Evolutionary conservation across 2,329 filamentous ascomycete genomes (phyloP), one percentile per base, ranked within the genome.

Genomic region (Coleophoma crateriformis): DNA sequence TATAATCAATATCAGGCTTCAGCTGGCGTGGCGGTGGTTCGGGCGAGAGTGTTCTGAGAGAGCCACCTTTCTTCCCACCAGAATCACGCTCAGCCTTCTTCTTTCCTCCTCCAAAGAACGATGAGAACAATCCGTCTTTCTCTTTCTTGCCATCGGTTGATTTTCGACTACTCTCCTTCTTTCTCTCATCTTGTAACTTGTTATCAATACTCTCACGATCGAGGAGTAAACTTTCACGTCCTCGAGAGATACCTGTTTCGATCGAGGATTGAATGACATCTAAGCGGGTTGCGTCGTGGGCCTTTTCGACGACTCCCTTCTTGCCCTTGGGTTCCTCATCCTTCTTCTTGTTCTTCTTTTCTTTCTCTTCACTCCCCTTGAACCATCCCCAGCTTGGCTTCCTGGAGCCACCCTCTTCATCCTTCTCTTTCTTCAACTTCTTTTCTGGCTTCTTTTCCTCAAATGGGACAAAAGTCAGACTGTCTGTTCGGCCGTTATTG

Each of bases 61-160:
- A 76, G 58, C 85, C 82, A 33, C 75, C 78, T 68, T 91, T 95
- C 71, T 89, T 91, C 58, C 83, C 78, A 50, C 77, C 76, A 33
- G 79, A 78, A 49, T 95, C 89, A 58, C 84, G 84, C 50, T 92
- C 87, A 50, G 81, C 76, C 68, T 90, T 95, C 73, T 92, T 95
- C 73, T 95, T 95, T 52, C 86, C 81, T 39, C 90, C 88, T 14
- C 90, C 89, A 63, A 99, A 97, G 49, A 99, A 84, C 1, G 90
- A 94, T 0, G 90, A 92, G 58, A 99, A 91, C n/a, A 97, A 77
- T 7, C 90, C 85, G 53, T 96, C 90, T 64, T 95, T 96, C 58
- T 96, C 91, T 66, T 91, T 96, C 70, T 92, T 96, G 17, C 84
- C 77, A 33, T 86, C 86, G 1, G 78, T 77, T 4, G 82, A 79